Evolutionary conservation across 1,139 yeast species (phyloP).

Genomic region (Pichia sp.): DNA sequence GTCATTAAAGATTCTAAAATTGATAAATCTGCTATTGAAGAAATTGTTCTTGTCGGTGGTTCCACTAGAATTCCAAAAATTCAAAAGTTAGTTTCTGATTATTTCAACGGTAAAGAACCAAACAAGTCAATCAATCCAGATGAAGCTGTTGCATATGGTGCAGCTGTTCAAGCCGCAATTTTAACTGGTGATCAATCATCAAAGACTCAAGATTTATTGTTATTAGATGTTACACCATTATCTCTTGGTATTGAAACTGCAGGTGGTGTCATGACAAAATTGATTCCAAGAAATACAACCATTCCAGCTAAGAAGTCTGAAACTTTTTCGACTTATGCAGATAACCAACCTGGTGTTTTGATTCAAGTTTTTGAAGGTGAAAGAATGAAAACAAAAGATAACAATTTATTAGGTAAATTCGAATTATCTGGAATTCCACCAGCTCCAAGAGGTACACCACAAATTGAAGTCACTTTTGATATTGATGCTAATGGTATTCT

Average conservation of each 20-base stretch:
- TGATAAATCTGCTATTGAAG: conserved; percentile 72
- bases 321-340: conserved; percentile 98
- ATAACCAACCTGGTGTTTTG: conserved; percentile 97
- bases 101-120: conserved; percentile 82
- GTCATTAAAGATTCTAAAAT: conserved; percentile 72
- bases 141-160: conserved; percentile 97
- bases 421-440: conserved; percentile 98
- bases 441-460: conserved; percentile 98
- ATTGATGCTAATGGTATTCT: conserved; percentile 99
- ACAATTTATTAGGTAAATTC: conserved; percentile 97
- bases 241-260: conserved; percentile 99
- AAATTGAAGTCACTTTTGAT: conserved; percentile 96
- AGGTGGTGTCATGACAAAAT: conserved; percentile 96
- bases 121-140: conserved; percentile 95
- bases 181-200: conserved; percentile 94
- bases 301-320: conserved; percentile 98
- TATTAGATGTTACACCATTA: conserved; percentile 96
- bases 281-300: conserved; percentile 98
- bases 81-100: conserved; percentile 74
- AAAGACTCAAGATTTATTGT: conserved; percentile 91
- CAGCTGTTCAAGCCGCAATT: conserved; percentile 97
- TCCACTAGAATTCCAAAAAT: conserved; percentile 89
- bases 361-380: conserved; percentile 99
- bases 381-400: conserved; percentile 97
- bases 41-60: conserved; percentile 83